phyloP scores from a whole-genome alignment of 2,329 filamentous ascomycete genomes.

The Botrytis aclada region DNA sequence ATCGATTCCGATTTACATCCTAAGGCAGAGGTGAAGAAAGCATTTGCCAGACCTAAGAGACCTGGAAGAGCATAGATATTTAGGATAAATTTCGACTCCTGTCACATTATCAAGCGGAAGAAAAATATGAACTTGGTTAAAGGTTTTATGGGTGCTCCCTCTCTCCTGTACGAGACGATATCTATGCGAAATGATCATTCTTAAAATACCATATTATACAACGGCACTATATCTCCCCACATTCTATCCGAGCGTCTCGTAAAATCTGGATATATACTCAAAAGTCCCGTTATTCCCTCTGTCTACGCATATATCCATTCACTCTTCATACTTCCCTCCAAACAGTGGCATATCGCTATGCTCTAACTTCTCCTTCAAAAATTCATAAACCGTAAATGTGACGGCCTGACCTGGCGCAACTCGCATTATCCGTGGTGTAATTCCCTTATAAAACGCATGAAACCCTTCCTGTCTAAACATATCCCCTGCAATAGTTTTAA shows the following conservation, averaged over 20 bases:
- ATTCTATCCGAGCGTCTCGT: neutral
- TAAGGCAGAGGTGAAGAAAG: slow-evolving; percentile 61
- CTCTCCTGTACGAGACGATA: neutral
- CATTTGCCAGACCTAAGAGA: slow-evolving; percentile 75
- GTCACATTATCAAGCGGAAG: neutral
- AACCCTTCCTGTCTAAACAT: slow-evolving; percentile 95
- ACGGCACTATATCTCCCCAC: neutral
- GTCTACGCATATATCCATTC: slow-evolving; percentile 26
- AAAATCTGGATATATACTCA: neutral
- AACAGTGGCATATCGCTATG: slow-evolving; percentile 55
- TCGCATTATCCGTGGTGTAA: slow-evolving; percentile 95
- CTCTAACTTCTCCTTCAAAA: slow-evolving; percentile 69
- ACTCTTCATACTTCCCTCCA: slow-evolving; percentile 67
- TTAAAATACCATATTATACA: neutral
- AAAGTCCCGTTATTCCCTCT: neutral
- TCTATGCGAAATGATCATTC: neutral
- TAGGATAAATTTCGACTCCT: neutral
- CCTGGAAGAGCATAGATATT: slow-evolving; percentile 51
- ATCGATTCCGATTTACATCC: slow-evolving; percentile 68
- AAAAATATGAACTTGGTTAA: slow-evolving; percentile 15
- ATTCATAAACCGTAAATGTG: slow-evolving; percentile 76
- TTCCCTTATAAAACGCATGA: slow-evolving; percentile 97
- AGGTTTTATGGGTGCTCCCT: slow-evolving; percentile 14
- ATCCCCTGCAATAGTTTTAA: slow-evolving; percentile 71
- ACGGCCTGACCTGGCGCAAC: slow-evolving; percentile 92